A percentile compares a stretch with the other conserved stretches of the same genome.
These are phyloP conservation scores for Typha latifolia DNA, from an alignment of 176 grass and related monocot species.

Conservation along the genomic window DNA sequence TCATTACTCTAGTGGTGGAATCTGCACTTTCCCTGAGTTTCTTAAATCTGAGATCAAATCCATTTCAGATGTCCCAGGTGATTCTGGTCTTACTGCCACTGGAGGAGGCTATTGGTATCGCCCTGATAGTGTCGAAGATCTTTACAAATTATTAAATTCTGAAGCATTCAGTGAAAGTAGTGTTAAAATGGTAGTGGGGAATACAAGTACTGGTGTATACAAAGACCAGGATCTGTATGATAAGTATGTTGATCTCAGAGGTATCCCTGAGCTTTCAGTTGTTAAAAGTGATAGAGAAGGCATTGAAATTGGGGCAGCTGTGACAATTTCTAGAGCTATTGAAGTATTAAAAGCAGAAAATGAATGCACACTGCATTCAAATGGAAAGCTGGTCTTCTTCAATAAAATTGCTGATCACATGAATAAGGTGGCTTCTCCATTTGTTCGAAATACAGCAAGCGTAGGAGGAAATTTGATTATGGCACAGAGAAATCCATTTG, in stretches of 20 bases:
- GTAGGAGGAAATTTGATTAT: constrained; percentile 78
- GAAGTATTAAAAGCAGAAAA: constrained; percentile 39
- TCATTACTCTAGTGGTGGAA: constrained; percentile 7
- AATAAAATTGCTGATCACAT: constrained; percentile 60
- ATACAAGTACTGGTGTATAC: constrained; percentile 74
- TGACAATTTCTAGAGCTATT: constrained; percentile 60
- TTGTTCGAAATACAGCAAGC: constrained; percentile 68
- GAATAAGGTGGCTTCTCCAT: constrained; percentile 53
- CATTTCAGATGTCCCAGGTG: not conserved
- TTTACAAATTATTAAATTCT: constrained; percentile 36
- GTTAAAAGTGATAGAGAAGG: constrained; percentile 39
- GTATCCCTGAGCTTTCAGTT: constrained; percentile 45
- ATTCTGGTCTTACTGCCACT: not conserved
- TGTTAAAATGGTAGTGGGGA: constrained; percentile 63
- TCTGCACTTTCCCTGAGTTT: constrained; percentile 70
- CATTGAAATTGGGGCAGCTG: constrained; percentile 53
- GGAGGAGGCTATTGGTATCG: constrained; percentile 31
- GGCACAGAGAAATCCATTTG: constrained; percentile 51
- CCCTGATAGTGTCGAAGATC: constrained; percentile 46
- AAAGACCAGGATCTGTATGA: constrained; percentile 48
- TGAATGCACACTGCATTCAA: not conserved
- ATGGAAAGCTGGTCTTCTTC: constrained; percentile 32
- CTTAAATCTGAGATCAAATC: constrained; percentile 72
- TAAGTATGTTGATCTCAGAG: constrained; percentile 57
- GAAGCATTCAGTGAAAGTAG: constrained; percentile 20